Conservation (phyloP, 192 early-diverging fungal species). For the Entophlyctis luteolus region DNA sequence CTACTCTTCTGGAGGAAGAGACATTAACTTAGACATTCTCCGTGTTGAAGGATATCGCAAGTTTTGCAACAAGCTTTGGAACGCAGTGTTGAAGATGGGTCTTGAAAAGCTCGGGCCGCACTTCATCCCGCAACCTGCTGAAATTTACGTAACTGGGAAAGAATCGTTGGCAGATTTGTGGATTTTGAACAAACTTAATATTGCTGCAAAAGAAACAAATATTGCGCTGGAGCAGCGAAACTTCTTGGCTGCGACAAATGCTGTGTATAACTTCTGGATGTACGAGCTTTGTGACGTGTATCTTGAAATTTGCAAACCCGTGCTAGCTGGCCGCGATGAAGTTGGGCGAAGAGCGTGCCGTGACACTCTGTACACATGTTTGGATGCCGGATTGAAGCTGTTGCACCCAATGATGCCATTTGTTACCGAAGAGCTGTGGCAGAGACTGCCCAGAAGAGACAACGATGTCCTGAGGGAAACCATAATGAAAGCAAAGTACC, state of each 20-base stretch:
- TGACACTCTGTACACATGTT: conserved; percentile 91
- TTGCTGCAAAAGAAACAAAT: conserved; percentile 73
- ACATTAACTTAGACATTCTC: conserved; percentile 90
- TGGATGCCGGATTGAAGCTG: conserved; percentile 85
- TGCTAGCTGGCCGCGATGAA: conserved; percentile 65
- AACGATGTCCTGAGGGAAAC: conserved; percentile 55
- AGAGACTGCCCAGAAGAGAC: conserved; percentile 81
- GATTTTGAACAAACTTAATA: conserved; percentile 89
- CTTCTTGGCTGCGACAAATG: conserved; percentile 87
- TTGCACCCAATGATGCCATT: conserved; percentile 99
- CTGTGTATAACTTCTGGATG: conserved; percentile 90
- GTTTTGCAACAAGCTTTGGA: conserved; percentile 99
- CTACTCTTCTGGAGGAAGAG: conserved; percentile 61
- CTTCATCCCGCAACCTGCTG: conserved; percentile 62
- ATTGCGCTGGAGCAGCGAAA: conserved; percentile 73
- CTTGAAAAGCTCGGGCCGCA: conserved; percentile 88
- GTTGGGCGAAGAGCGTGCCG: conserved; percentile 47
- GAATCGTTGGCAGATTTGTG: conserved; percentile 87
- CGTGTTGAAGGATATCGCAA: conserved; percentile 99
- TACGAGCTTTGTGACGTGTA: conserved; percentile 97
- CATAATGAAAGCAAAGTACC: conserved; percentile 73
- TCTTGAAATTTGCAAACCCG: conserved; percentile 87
- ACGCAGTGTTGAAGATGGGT: conserved; percentile 88
- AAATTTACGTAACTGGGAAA: conserved; percentile 59
- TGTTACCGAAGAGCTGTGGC: conserved; percentile 98